Percentiles rank a stretch among this genome's conserved stretches.
Conservation (phyloP, 257 asterid genomes). For the Nicotiana sylvestris region DNA sequence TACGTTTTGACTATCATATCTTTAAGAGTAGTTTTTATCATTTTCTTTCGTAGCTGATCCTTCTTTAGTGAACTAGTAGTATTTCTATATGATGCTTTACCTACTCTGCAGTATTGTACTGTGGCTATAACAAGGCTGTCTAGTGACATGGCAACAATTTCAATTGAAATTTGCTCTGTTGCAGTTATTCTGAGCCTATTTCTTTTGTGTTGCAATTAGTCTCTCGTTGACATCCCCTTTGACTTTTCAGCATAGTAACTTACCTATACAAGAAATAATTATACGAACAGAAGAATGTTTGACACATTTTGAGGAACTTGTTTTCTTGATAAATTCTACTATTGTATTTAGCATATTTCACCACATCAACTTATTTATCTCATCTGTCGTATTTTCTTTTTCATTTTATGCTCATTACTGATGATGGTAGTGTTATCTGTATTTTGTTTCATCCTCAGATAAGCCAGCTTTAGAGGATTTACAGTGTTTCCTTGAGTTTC, state of each 20-base stretch:
- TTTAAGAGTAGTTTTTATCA: not conserved
- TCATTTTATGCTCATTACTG: not conserved
- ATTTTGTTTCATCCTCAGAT: constrained; percentile 38
- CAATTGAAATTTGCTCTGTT: not conserved
- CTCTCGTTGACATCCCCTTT: not conserved
- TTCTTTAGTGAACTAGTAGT: not conserved
- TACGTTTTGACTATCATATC: not conserved
- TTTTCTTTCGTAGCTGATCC: not conserved
- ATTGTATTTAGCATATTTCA: not conserved
- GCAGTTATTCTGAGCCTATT: not conserved
- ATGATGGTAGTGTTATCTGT: not conserved
- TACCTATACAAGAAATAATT: not conserved
- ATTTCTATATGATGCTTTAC: not conserved
- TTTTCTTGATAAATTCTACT: not conserved
- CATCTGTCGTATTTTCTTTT: not conserved
- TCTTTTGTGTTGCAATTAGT: not conserved
- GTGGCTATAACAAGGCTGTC: not conserved
- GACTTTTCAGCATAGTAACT: not conserved
- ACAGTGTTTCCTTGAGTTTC: constrained; percentile 88
- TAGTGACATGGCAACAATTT: not conserved
- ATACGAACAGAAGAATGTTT: not conserved
- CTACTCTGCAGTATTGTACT: not conserved
- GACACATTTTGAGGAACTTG: not conserved
- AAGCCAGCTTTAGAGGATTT: constrained; percentile 87
- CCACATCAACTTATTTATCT: not conserved